Base-by-base conservation (phyloP, 306 rosid genomes). In the Cucurbita argyrosperma region DNA sequence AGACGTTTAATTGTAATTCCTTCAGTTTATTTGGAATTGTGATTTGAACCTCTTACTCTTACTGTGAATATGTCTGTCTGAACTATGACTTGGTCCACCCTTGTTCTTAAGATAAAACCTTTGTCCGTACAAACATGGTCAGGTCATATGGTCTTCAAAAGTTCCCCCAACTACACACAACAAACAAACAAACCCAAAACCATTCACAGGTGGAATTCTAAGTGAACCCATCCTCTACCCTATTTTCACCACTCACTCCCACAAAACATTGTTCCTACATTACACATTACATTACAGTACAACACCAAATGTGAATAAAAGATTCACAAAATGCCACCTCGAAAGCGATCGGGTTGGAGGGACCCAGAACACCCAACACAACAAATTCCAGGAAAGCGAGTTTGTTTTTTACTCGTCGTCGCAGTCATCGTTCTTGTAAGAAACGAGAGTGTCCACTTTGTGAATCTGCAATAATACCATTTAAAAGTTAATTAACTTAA, bases 361-460 rank as follows among this genome's bases (percentile, higher is more conserved):
- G 37, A 30, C 71, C 11, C 63, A 77, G 67, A 64, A 30, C 26
- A 30, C 35, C 16, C 46, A 77, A 56, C 60, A 51, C 60, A 51
- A 37, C 51, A 4, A 59, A 50, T 47, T 74, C 9, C 67, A 69
- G 66, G 38, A 15, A 69, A 49, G 7, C 51, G 26, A 26, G 18
- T 37, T 37, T 30, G 15, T 11, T 47, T 46, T 37, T 79, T 84
- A 89, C 79, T 85, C 79, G 62, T 92, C 98, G 55, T 92, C 96
- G 89, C 90, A 84, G 58, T 92, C 98, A 5, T 92, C 96, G 14
- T 88, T 90, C 96, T 92, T 90, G 92, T 92, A 92, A n/a, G 98
- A 90, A 4, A 92, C 98, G 51, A 92, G 88, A 49, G 98, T 92
- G 85, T 88, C 89, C 47, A 92, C 92, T 87, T 90, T 90, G 83